Conservation (phyloP, 2,329 filamentous ascomycete species). For the Lecanosticta acicola region DNA sequence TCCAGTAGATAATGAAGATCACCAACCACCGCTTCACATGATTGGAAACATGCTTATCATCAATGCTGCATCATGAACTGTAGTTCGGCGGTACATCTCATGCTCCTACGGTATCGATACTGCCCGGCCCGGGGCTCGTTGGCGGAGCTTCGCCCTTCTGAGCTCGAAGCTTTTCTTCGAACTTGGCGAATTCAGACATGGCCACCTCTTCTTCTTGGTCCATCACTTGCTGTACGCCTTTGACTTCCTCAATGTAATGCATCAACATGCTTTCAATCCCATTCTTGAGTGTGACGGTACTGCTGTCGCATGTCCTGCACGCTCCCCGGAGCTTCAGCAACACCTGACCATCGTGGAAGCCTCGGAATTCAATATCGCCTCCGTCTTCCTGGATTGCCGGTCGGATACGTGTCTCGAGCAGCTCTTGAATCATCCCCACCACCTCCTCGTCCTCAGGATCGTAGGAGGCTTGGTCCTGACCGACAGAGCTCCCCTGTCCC, state of each 20-base stretch:
- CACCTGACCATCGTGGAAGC: slow-evolving; percentile 76
- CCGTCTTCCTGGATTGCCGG: slow-evolving; percentile 97
- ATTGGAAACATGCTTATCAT: no score
- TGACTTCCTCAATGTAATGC: slow-evolving; percentile 83
- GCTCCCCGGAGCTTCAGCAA: slow-evolving; percentile 74
- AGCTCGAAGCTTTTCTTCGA: slow-evolving; percentile 74
- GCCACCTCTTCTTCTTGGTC: slow-evolving; percentile 90
- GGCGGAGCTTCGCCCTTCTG: slow-evolving; percentile 53
- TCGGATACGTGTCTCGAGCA: slow-evolving; percentile 88
- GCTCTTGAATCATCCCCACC: slow-evolving; percentile 96
- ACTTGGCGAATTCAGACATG: slow-evolving; percentile 82
- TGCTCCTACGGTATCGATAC: slow-evolving; percentile 44
- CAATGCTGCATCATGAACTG: no score
- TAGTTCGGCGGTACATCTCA: no score
- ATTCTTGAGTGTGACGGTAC: slow-evolving; percentile 93
- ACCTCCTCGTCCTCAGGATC: slow-evolving; percentile 91
- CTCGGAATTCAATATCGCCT: slow-evolving; percentile 91
- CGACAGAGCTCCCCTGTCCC: slow-evolving; percentile 42
- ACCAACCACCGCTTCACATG: no score
- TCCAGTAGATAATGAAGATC: no score
- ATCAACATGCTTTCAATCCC: slow-evolving; percentile 98
- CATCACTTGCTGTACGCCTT: slow-evolving; percentile 83
- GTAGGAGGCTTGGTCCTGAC: slow-evolving; percentile 69
- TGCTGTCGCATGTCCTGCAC: slow-evolving; percentile 92
- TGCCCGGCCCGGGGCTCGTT: slow-evolving; percentile 46